These are phyloP conservation scores for Cerioporus squamosus DNA, from an alignment of 1,284 basidiomycete genomes.

Conservation along the genomic window DNA sequence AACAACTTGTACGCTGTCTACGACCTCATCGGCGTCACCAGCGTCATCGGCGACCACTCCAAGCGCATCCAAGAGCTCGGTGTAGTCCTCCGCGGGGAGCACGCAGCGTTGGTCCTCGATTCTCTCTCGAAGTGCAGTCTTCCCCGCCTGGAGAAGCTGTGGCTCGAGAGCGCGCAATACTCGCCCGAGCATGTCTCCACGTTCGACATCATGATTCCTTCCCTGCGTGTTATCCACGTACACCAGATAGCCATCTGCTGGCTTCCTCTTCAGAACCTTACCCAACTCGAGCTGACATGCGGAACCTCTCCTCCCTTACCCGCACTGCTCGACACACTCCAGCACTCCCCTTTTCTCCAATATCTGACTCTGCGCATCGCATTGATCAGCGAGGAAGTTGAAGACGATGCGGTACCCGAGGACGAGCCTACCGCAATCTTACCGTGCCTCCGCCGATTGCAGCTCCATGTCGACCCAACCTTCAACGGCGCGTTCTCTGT, in stretches of 20 bases:
- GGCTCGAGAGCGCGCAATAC: constrained; percentile 3
- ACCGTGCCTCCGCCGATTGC: constrained; percentile 3
- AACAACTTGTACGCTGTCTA: background rate
- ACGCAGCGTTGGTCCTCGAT: background rate
- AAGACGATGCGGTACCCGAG: too few species aligned
- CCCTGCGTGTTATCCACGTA: constrained; percentile 10
- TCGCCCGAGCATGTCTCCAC: background rate
- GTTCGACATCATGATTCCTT: constrained; percentile 5
- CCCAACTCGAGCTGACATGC: constrained; percentile 8
- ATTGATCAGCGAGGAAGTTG: background rate
- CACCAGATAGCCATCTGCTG: constrained; percentile 1
- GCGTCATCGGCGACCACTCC: constrained; percentile 6
- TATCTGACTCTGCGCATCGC: constrained; percentile 2
- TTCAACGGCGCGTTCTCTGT: constrained; percentile 5
- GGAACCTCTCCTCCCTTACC: background rate
- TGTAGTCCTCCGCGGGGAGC: background rate
- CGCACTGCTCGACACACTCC: constrained; percentile 12
- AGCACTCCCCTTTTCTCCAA: constrained; percentile 7
- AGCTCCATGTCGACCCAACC: background rate
- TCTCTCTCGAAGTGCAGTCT: constrained; percentile 1
- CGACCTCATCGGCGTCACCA: constrained; percentile 10
- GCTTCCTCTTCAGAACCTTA: constrained; percentile 12
- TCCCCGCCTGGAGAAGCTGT: constrained; percentile 9
- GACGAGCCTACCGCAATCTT: background rate
- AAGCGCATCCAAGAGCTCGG: constrained; percentile 13